Evolutionary conservation across 352 stramenopile genomes (phyloP).

Genomic region (Pythium guiyangense): DNA sequence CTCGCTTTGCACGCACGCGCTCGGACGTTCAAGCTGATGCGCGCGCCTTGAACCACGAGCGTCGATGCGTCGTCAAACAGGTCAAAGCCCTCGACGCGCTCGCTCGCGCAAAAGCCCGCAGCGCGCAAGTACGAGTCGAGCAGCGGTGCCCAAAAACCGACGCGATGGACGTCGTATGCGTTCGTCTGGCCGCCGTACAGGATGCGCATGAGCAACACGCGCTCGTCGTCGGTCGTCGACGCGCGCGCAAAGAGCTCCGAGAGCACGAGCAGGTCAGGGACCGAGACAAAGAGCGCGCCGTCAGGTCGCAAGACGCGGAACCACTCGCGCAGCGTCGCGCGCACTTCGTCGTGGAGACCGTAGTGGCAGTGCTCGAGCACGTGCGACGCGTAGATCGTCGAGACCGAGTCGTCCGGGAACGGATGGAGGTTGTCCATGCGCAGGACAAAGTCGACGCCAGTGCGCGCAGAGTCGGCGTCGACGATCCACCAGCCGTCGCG

Average conservation of each 20-base stretch:
- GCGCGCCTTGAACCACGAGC: constrained; percentile 27
- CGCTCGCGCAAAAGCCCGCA: constrained; percentile 56
- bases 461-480: constrained; percentile 35
- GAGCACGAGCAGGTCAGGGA: constrained; percentile 60
- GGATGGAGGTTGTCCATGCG: constrained; percentile 65
- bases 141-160: constrained; percentile 62
- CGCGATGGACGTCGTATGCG: constrained; percentile 71
- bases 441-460: constrained; percentile 54
- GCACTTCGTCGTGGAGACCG: constrained; percentile 41
- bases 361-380: constrained; percentile 73
- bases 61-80: constrained; percentile 56
- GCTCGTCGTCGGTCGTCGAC: constrained; percentile 44
- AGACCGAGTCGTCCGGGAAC: constrained; percentile 53
- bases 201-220: constrained; percentile 62
- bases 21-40: constrained; percentile 66
- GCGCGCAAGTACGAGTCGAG: constrained; percentile 33
- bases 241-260: constrained; percentile 56
- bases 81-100: constrained; percentile 37
- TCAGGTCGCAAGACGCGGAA: constrained; percentile 53
- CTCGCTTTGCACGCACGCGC: constrained; percentile 23
- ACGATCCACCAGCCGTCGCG: constrained; percentile 64
- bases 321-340: constrained; percentile 63
- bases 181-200: constrained; percentile 72
- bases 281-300: constrained; percentile 54
- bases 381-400: constrained; percentile 68